These are phyloP conservation scores for Lentinus polychrous DNA, from an alignment of 1,284 basidiomycete species.

Conservation along the genomic window DNA sequence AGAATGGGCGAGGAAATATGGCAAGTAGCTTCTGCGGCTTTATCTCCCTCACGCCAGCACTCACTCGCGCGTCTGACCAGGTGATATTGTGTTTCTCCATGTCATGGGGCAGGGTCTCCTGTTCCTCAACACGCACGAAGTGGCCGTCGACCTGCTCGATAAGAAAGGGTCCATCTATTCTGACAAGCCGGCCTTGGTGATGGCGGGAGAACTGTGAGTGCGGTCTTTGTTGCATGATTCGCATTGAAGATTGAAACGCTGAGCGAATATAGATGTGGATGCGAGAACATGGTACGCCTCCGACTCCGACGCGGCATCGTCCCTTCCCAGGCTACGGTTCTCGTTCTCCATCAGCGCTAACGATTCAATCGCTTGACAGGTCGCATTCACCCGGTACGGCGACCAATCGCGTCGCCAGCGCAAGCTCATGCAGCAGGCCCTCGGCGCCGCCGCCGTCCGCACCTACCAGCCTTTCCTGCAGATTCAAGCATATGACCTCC, in stretches of 20 bases:
- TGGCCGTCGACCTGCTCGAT: constrained; percentile 55
- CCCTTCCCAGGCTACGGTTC: not conserved
- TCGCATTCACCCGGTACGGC: constrained; percentile 63
- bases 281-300: constrained; percentile 53
- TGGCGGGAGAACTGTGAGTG: constrained; percentile 48
- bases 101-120: constrained; percentile 58
- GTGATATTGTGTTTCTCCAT: constrained; percentile 60
- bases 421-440: constrained; percentile 55
- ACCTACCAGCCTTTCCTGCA: constrained; percentile 53
- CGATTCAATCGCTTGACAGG: constrained; percentile 24
- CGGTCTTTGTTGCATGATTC: constrained; percentile 1
- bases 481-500: constrained; percentile 35
- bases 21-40: constrained; percentile 12
- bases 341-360: not conserved
- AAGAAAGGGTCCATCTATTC: constrained; percentile 64
- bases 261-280: constrained; percentile 41
- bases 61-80: constrained; percentile 26
- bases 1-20: constrained; percentile 26
- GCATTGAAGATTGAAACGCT: not conserved
- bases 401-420: constrained; percentile 59
- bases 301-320: constrained; percentile 6
- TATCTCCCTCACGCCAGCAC: not conserved
- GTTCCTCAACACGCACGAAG: constrained; percentile 56
- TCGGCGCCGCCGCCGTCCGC: constrained; percentile 43
- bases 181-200: constrained; percentile 61